phyloP scores from a whole-genome alignment of 1,284 basidiomycete species.

The Cutaneotrichosporon cutaneum region DNA sequence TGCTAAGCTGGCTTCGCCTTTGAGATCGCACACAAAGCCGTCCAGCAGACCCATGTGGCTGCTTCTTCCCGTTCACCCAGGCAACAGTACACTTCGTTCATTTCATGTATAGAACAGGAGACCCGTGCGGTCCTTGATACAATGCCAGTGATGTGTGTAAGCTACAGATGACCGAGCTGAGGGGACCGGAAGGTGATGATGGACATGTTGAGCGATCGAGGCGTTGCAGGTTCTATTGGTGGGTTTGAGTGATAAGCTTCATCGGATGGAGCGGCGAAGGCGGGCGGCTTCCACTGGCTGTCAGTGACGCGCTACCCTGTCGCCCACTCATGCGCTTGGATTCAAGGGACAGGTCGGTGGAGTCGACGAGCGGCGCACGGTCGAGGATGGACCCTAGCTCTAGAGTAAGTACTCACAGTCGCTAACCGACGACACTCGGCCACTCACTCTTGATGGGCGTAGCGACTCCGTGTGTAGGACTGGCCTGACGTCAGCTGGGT shows the following conservation, averaged over 20 bases:
- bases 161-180: neutral
- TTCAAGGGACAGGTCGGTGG: conserved; percentile 23
- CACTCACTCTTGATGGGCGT: conserved; percentile 14
- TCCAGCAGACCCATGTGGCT: neutral
- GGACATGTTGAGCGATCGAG: neutral
- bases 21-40: neutral
- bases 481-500: conserved; percentile 7
- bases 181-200: neutral
- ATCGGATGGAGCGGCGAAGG: conserved; percentile 14
- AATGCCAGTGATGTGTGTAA: conserved; percentile 1
- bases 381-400: conserved; percentile 18
- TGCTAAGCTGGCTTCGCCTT: neutral
- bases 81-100: neutral
- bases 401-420: conserved; percentile 8
- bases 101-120: conserved; percentile 2
- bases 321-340: conserved; percentile 24
- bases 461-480: neutral
- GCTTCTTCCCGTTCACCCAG: neutral
- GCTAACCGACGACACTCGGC: neutral
- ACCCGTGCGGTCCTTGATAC: neutral
- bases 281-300: conserved; percentile 20
- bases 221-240: neutral
- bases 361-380: conserved; percentile 9
- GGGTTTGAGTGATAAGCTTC: too few species aligned
- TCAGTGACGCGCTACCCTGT: neutral